A percentile compares a stretch with the other conserved stretches of the same genome.
These are phyloP conservation scores for Fusarium buharicum DNA, from an alignment of 2,329 filamentous ascomycete species.

Conservation along the genomic window DNA sequence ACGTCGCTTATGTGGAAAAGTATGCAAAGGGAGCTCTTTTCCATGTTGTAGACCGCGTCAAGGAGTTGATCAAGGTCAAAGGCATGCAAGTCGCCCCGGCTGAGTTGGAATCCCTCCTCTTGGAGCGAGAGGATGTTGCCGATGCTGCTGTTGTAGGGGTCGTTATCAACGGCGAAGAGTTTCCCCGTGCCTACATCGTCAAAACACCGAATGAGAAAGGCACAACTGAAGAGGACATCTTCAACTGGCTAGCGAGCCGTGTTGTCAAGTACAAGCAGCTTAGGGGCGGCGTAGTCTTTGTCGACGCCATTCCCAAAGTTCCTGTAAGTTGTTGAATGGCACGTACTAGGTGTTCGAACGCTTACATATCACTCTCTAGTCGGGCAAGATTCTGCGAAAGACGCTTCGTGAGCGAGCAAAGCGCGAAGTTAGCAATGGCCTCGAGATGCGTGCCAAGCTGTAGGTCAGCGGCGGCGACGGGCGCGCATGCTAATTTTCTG, in stretches of 20 bases:
- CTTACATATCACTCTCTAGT: conserved; percentile 53
- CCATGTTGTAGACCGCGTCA: conserved; percentile 78
- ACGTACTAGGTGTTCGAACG: not conserved
- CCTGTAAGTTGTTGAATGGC: conserved; percentile 56
- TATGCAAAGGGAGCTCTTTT: conserved; percentile 62
- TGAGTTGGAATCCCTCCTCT: conserved; percentile 55
- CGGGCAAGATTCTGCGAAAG: conserved; percentile 74
- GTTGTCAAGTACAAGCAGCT: conserved; percentile 74
- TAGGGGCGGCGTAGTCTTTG: conserved; percentile 74
- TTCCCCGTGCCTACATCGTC: conserved; percentile 72
- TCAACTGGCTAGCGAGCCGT: conserved; percentile 70
- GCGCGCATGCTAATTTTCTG: conserved; percentile 39
- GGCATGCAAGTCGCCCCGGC: conserved; percentile 69
- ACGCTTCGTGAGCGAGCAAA: conserved; percentile 66
- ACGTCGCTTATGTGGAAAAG: conserved; percentile 73
- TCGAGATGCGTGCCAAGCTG: conserved; percentile 47
- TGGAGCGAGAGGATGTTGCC: conserved; percentile 58
- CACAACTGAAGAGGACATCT: conserved; percentile 59
- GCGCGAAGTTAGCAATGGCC: conserved; percentile 59
- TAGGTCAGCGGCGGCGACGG: conserved; percentile 41
- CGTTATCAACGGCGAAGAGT: conserved; percentile 64
- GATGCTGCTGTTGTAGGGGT: conserved; percentile 75
- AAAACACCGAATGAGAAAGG: conserved; percentile 30
- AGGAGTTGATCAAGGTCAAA: conserved; percentile 73
- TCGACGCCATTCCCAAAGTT: conserved; percentile 69